Percentiles rank a stretch among this genome's conserved stretches.
These are phyloP conservation scores for Fonsecaea erecta DNA, from an alignment of 2,329 filamentous ascomycete species.

Conservation along the genomic window DNA sequence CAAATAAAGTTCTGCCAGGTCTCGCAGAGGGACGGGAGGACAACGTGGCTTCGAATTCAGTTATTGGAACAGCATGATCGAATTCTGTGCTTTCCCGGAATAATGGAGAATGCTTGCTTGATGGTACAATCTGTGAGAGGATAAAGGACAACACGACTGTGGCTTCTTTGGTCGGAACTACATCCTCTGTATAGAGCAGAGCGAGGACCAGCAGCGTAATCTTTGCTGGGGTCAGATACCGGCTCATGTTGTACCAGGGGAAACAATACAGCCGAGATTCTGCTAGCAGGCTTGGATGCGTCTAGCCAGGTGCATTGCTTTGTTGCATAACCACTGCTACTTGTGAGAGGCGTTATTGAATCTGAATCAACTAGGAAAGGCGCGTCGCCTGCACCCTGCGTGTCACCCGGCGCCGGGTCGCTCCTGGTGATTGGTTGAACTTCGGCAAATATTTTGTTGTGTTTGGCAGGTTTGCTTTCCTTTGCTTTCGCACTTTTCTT, in stretches of 20 bases:
- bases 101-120: slow-evolving; percentile 42
- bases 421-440: background rate
- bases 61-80: slow-evolving; percentile 41
- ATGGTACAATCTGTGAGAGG: slow-evolving; percentile 67
- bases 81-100: slow-evolving; percentile 29
- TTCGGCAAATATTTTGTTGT: background rate
- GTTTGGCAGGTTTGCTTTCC: background rate
- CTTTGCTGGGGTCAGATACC: slow-evolving; percentile 87
- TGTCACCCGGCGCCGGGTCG: background rate
- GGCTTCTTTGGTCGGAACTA: slow-evolving; percentile 70
- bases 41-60: slow-evolving; percentile 55
- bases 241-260: slow-evolving; percentile 62
- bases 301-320: background rate
- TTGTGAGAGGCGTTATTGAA: background rate
- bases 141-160: slow-evolving; percentile 80
- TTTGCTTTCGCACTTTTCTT: slow-evolving; percentile 3
- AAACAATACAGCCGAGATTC: background rate
- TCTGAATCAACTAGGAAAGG: background rate
- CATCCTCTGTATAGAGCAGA: slow-evolving; percentile 76
- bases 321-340: background rate
- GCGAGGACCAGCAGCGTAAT: slow-evolving; percentile 80
- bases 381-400: background rate
- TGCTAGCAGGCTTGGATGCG: background rate
- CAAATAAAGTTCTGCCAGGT: slow-evolving; percentile 83
- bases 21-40: slow-evolving; percentile 56